These are phyloP conservation scores for Trametes pubescens DNA, from an alignment of 1,284 basidiomycete species.

Conservation along the genomic window DNA sequence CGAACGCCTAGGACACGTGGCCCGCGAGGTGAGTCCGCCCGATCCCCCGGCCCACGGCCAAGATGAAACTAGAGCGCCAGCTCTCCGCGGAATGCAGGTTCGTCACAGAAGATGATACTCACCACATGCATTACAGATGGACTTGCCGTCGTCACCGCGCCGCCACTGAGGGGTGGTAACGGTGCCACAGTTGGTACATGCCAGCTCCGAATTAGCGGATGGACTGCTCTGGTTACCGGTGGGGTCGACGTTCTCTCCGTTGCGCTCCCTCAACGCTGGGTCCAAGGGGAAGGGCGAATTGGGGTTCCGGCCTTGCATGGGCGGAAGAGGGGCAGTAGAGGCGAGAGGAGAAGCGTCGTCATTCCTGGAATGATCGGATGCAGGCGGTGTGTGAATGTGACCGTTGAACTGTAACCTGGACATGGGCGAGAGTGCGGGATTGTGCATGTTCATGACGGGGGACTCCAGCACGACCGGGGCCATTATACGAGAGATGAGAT, in stretches of 20 bases:
- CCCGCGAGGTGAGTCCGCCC: constrained; percentile 37
- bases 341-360: constrained; percentile 39
- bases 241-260: constrained; percentile 34
- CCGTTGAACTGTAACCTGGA: constrained; percentile 42
- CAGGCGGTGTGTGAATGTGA: constrained; percentile 44
- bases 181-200: constrained; percentile 77
- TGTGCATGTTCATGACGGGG: constrained; percentile 42
- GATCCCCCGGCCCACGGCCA: constrained; percentile 31
- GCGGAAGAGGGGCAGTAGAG: constrained; percentile 38
- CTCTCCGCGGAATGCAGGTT: constrained; percentile 37
- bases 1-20: constrained; percentile 44
- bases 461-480: constrained; percentile 43
- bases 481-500: constrained; percentile 38
- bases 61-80: constrained; percentile 44
- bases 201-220: constrained; percentile 35
- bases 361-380: constrained; percentile 43
- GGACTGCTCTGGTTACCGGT: constrained; percentile 35
- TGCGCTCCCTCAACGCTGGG: constrained; percentile 35
- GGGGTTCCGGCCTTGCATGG: constrained; percentile 35
- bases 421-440: constrained; percentile 38
- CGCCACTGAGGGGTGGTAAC: constrained; percentile 84
- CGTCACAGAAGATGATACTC: constrained; percentile 52
- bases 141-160: constrained; percentile 80
- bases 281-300: constrained; percentile 38
- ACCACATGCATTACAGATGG: constrained; percentile 90